Conservation (phyloP, 2,329 filamentous ascomycete species). For the Hymenoscyphus occultus region DNA sequence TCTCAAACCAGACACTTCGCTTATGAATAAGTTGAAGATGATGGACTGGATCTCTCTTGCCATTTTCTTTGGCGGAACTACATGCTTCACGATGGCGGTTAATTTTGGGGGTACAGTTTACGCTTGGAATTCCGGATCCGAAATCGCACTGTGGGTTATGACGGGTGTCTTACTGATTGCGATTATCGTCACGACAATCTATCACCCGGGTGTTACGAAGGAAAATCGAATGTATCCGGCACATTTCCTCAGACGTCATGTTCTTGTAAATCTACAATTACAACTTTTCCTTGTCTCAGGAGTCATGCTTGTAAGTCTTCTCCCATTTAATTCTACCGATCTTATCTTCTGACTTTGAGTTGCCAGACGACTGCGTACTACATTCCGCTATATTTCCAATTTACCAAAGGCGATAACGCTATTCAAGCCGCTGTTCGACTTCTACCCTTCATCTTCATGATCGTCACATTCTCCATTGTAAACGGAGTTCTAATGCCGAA, state of each 20-base stretch:
- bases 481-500: conserved; percentile 36
- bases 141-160: conserved; percentile 35
- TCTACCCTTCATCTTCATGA: conserved; percentile 37
- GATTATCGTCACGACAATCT: conserved; percentile 24
- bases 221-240: conserved; percentile 25
- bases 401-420: conserved; percentile 38
- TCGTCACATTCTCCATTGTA: conserved; percentile 36
- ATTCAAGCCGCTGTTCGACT: conserved; percentile 43
- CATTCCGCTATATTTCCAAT: conserved; percentile 46
- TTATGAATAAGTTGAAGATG: neutral
- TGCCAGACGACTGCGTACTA: conserved; percentile 29
- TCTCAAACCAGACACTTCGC: neutral
- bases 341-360: neutral
- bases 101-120: conserved; percentile 39
- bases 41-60: neutral
- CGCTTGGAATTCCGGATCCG: conserved; percentile 36
- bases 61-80: conserved; percentile 29
- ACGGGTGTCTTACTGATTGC: conserved; percentile 28
- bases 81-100: conserved; percentile 33
- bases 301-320: neutral
- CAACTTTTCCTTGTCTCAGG: neutral
- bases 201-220: conserved; percentile 9
- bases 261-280: neutral
- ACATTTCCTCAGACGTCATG: neutral
- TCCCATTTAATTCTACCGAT: neutral